Evolutionary conservation across 768 basidiomycete species (phyloP).

Genomic region (Scleroderma citrinum): DNA sequence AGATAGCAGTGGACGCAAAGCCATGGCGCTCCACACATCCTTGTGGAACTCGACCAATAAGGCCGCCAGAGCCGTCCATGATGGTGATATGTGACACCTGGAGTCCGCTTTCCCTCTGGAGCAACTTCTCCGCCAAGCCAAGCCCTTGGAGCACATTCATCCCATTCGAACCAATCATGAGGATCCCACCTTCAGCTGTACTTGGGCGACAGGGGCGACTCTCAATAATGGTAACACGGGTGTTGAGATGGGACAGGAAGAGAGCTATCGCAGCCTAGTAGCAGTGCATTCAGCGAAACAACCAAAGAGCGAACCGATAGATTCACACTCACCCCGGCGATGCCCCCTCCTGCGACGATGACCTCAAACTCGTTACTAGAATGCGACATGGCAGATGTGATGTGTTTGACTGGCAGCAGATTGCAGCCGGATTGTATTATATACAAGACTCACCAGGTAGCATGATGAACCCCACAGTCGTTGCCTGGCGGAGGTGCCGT

Average conservation of each 20-base stretch:
- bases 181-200: conserved; percentile 18
- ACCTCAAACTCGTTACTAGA: conserved; percentile 13
- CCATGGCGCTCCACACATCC: conserved; percentile 24
- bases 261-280: conserved; percentile 17
- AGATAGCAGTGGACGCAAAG: conserved; percentile 20
- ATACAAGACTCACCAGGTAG: neutral
- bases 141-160: conserved; percentile 25
- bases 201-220: conserved; percentile 12
- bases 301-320: neutral
- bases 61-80: conserved; percentile 15
- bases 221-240: conserved; percentile 18
- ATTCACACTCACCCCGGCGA: conserved; percentile 19
- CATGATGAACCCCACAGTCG: neutral
- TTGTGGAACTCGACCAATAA: conserved; percentile 19
- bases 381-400: conserved; percentile 8
- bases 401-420: neutral
- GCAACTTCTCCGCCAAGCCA: conserved; percentile 17
- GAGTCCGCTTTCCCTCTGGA: conserved; percentile 16
- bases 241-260: conserved; percentile 20
- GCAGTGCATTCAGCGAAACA: neutral
- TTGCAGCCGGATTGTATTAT: neutral
- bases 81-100: conserved; percentile 17
- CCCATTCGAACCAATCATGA: conserved; percentile 26
- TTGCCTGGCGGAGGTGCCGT: neutral
- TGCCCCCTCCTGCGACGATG: conserved; percentile 24